phyloP scores from a whole-genome alignment of 495 filamentous ascomycete genomes.

The Neurospora pannonica region DNA sequence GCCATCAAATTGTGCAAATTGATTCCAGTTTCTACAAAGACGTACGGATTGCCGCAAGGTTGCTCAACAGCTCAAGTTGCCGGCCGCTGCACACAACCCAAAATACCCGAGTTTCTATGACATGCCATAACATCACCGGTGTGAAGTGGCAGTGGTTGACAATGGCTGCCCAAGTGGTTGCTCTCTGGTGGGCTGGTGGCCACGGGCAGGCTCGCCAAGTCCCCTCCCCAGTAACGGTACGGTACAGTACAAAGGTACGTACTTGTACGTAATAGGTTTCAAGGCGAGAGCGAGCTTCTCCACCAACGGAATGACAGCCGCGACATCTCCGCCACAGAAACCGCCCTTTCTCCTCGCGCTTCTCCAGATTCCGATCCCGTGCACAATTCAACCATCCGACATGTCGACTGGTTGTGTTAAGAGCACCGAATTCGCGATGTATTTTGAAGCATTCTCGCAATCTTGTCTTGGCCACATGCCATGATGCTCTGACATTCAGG shows the following conservation, averaged over 20 bases:
- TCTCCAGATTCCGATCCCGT: neutral
- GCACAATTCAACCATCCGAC: neutral
- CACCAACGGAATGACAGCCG: conserved; percentile 8
- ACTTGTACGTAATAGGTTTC: conserved; percentile 25
- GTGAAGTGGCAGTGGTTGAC: neutral
- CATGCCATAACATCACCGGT: conserved; percentile 25
- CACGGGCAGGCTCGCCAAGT: neutral
- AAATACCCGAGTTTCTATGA: conserved; percentile 26
- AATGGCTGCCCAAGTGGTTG: neutral
- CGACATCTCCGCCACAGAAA: neutral
- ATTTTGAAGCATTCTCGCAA: neutral
- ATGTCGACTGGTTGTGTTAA: neutral
- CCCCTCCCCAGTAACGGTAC: neutral
- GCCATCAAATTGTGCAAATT: neutral
- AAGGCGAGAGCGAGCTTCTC: conserved; percentile 1
- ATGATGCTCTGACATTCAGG: neutral
- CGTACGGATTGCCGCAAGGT: neutral
- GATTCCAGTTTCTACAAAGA: neutral
- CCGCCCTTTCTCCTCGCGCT: neutral
- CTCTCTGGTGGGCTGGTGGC: neutral
- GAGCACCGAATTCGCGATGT: neutral
- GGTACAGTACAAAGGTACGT: neutral
- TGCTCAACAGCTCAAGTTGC: neutral
- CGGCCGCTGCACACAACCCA: neutral
- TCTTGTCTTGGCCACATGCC: neutral